Evolutionary conservation across 176 grass and related monocot species (phyloP), one percentile per base, ranked within the genome.

Genomic region (Cenchrus fungigraminus): DNA sequence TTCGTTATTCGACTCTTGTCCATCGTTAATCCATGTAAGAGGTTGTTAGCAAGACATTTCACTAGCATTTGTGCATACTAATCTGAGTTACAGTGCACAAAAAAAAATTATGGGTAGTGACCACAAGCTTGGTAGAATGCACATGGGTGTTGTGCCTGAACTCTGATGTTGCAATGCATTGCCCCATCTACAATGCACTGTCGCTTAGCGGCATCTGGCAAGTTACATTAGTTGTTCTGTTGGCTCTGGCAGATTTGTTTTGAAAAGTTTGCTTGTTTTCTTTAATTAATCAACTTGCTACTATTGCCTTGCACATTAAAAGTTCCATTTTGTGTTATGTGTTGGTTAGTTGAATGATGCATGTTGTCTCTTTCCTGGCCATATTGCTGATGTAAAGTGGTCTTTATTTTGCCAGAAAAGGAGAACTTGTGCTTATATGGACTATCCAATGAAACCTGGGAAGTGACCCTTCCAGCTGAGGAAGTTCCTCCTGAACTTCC

Each of bases 381-480:
- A 16, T 60, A 67, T 57, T 32, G 7, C 76, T 89, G 82, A 80
- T 49, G 11, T 57, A 50, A 58, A n/a, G 29, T 73, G 55, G 8
- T 44, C 29, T 82, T 82, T 34, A 11, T 82, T 77, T 84, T 89
- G 20, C 31, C 90, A 97, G 94, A 78, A n/a, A 90, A 97, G 76
- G 88, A 97, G 34, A 79, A 92, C 56, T 70, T 97, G 76, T 97
- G 92, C 82, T 83, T 97, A 17, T 91, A 89, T 65, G 94, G 90
- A 31, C 77, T 68, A 60, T 73, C 91, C 50, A 86, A 89, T 82
- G 88, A 81, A 74, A 92, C 71, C 12, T 97, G 94, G 94, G 85
- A 87, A 67, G 92, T 97, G 80, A 86, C 28, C 6, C 75, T 85
- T 56, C 92, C 92, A 40, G 67, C 87, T 53, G 86, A 90, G 77